phyloP scores from a whole-genome alignment of 1,284 basidiomycete genomes.

The Trichosporon faecale region DNA sequence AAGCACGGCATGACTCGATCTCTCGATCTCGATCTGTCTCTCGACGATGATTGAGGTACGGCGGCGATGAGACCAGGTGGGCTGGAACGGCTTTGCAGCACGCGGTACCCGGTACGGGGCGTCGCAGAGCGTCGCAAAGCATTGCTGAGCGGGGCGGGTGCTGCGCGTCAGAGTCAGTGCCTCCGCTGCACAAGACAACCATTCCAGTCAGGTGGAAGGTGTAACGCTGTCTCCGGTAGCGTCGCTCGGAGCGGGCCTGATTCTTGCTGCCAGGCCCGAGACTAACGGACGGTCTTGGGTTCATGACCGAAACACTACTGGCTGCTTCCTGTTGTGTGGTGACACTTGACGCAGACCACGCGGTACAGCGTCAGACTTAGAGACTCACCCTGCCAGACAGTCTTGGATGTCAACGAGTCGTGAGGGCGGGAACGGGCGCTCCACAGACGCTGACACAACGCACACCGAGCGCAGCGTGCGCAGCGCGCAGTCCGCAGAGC shows the following conservation, averaged over 20 bases:
- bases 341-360: no score
- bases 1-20: background rate
- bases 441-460: background rate
- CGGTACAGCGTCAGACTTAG: background rate
- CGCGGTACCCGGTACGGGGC: background rate
- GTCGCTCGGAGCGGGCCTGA: background rate
- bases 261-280: background rate
- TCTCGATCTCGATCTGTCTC: constrained; percentile 4
- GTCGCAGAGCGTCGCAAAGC: background rate
- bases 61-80: background rate
- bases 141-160: background rate
- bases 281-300: no score
- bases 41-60: background rate
- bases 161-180: background rate
- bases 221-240: background rate
- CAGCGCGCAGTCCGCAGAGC: background rate
- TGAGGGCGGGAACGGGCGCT: background rate
- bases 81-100: background rate
- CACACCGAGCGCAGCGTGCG: background rate
- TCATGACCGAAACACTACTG: no score
- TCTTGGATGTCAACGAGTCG: background rate
- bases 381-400: no score
- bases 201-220: background rate
- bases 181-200: background rate
- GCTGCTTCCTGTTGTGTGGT: no score